Percentiles rank a stretch among this genome's conserved stretches.
phyloP scores from a whole-genome alignment of 306 rosid genomes.

The Vigna reflexopilosa region DNA sequence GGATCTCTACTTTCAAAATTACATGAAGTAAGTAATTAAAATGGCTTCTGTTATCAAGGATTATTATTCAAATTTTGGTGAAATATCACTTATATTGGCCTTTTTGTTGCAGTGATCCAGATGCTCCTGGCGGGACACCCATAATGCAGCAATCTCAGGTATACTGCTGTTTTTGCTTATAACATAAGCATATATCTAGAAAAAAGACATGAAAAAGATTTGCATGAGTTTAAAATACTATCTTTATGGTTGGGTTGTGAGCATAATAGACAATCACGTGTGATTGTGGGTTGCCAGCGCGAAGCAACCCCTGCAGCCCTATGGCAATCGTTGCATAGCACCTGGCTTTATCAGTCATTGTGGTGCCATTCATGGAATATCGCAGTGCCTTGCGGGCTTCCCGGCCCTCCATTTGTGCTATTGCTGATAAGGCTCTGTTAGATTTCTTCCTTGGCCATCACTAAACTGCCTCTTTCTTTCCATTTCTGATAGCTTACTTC shows the following conservation, averaged over 20 bases:
- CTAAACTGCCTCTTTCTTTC: neutral
- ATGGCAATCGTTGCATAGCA: neutral
- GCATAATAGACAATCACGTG: neutral
- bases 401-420: neutral
- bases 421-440: neutral
- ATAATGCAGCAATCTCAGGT: conserved; percentile 98
- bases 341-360: neutral
- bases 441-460: neutral
- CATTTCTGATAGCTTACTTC: neutral
- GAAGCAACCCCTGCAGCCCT: neutral
- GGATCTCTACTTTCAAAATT: conserved; percentile 89
- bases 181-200: conserved; percentile 8
- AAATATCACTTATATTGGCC: conserved; percentile 46
- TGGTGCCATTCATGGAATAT: neutral
- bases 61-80: conserved; percentile 1
- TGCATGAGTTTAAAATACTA: conserved; percentile 20
- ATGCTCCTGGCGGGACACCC: conserved; percentile 96
- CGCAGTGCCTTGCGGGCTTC: neutral
- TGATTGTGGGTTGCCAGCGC: neutral
- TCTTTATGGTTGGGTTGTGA: conserved; percentile 3
- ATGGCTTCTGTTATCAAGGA: conserved; percentile 12
- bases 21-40: conserved; percentile 83
- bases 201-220: neutral
- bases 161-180: conserved; percentile 32
- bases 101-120: conserved; percentile 71